Evolutionary conservation across 768 basidiomycete genomes (phyloP).

Genomic region (Boletus subcaerulescens): DNA sequence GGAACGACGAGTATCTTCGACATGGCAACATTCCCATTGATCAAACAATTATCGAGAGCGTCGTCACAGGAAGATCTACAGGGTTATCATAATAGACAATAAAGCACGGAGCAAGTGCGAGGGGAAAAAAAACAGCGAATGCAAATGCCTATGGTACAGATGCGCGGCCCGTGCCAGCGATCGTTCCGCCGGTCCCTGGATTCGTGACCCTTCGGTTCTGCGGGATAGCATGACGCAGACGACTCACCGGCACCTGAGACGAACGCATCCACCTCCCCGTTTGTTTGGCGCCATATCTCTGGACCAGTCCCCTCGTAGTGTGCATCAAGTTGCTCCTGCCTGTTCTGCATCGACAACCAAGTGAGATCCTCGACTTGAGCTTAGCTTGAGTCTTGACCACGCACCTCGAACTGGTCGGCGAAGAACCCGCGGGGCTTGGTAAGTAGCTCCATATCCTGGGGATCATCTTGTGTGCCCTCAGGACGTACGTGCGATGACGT

Average conservation of each 20-base stretch:
- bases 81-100: slow-evolving; percentile 6
- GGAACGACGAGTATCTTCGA: slow-evolving; percentile 53
- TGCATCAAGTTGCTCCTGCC: slow-evolving; percentile 87
- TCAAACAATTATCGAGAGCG: slow-evolving; percentile 36
- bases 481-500: too few species aligned
- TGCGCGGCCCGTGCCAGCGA: slow-evolving; percentile 73
- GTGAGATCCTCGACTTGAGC: not conserved
- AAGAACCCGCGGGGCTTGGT: slow-evolving; percentile 79
- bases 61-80: slow-evolving; percentile 27
- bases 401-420: slow-evolving; percentile 91
- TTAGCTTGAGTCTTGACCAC: not conserved
- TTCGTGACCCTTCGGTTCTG: not conserved
- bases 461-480: slow-evolving; percentile 30
- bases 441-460: slow-evolving; percentile 41
- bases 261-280: slow-evolving; percentile 78
- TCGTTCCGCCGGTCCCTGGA: slow-evolving; percentile 91
- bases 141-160: slow-evolving; percentile 30
- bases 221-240: too few species aligned
- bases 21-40: slow-evolving; percentile 42
- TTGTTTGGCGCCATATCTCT: slow-evolving; percentile 93
- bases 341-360: slow-evolving; percentile 45
- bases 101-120: slow-evolving; percentile 1
- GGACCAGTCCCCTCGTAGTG: slow-evolving; percentile 90
- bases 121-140: slow-evolving; percentile 9
- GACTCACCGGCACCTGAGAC: slow-evolving; percentile 80